Evolutionary conservation across 1,284 basidiomycete species (phyloP).

Genomic region (Laetiporus sulphureus): DNA sequence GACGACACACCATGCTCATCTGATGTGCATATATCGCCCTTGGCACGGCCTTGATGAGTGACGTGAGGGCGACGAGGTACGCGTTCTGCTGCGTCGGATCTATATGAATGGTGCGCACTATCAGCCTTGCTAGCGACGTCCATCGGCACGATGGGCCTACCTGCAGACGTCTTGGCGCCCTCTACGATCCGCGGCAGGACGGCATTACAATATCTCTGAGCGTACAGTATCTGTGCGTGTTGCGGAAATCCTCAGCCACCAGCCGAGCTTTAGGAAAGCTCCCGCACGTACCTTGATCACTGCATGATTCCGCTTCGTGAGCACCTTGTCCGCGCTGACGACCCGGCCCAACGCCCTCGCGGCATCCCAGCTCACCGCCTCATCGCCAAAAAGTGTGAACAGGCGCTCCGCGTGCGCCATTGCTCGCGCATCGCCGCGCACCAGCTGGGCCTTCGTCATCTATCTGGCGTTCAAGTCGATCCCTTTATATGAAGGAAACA

Average conservation of each 20-base stretch:
- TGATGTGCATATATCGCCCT: conserved; percentile 65
- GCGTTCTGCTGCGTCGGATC: conserved; percentile 52
- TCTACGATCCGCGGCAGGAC: conserved; percentile 73
- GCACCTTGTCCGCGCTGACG: conserved; percentile 47
- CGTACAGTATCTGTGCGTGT: conserved; percentile 62
- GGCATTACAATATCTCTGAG: conserved; percentile 77
- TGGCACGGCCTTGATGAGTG: conserved; percentile 77
- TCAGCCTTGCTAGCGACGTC: not conserved
- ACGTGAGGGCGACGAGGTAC: conserved; percentile 81
- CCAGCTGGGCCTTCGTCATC: conserved; percentile 76
- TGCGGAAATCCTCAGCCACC: not conserved
- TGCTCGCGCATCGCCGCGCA: conserved; percentile 61
- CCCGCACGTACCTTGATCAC: conserved; percentile 60
- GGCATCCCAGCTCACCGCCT: conserved; percentile 55
- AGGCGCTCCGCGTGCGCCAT: conserved; percentile 55
- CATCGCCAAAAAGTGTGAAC: conserved; percentile 63
- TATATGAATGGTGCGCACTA: conserved; percentile 13
- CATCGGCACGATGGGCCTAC: conserved; percentile 27
- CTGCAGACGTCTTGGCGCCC: conserved; percentile 41
- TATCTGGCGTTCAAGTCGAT: conserved; percentile 24
- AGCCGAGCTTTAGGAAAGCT: not conserved
- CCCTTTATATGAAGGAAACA: conserved; percentile 10
- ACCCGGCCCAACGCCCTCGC: conserved; percentile 70
- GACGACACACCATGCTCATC: conserved; percentile 54
- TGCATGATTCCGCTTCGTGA: conserved; percentile 74